phyloP scores from a whole-genome alignment of 768 basidiomycete genomes.

The Serendipita sp. region DNA sequence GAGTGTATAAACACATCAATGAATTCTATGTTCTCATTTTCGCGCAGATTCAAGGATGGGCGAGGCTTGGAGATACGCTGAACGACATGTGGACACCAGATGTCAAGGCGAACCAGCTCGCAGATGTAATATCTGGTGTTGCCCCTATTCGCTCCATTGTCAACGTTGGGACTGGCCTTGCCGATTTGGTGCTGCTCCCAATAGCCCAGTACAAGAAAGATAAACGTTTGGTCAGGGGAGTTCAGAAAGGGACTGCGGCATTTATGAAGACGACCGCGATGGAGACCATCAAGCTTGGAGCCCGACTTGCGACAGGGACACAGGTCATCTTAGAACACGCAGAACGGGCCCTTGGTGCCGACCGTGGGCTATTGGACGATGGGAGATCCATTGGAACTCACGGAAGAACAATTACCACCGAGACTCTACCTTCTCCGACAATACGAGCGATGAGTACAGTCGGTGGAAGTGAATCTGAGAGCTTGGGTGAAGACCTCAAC shows the following conservation, averaged over 20 bases:
- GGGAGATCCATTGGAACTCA: conserved; percentile 13
- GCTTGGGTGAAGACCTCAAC: neutral
- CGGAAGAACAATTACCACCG: conserved; percentile 32
- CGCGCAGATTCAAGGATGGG: conserved; percentile 50
- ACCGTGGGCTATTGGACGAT: conserved; percentile 39
- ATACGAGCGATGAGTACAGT: conserved; percentile 10
- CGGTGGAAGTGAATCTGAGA: conserved; percentile 14
- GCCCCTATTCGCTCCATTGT: conserved; percentile 92
- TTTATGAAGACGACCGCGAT: conserved; percentile 91
- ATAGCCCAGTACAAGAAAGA: conserved; percentile 98
- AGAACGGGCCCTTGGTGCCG: conserved; percentile 66
- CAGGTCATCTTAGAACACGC: conserved; percentile 95
- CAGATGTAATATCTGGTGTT: conserved; percentile 92
- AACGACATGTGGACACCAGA: conserved; percentile 99
- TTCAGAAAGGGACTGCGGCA: conserved; percentile 85
- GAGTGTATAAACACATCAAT: conserved; percentile 19
- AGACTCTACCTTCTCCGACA: conserved; percentile 22
- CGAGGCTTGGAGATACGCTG: conserved; percentile 72
- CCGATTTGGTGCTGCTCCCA: conserved; percentile 86
- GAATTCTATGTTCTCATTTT: neutral
- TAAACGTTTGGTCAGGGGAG: conserved; percentile 74
- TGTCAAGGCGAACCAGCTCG: conserved; percentile 94
- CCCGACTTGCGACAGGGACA: conserved; percentile 86
- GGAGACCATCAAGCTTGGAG: conserved; percentile 90
- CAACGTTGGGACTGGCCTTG: conserved; percentile 93